Base-by-base conservation (phyloP, 2,329 filamentous ascomycete genomes). In the Fusarium abutilonis region DNA sequence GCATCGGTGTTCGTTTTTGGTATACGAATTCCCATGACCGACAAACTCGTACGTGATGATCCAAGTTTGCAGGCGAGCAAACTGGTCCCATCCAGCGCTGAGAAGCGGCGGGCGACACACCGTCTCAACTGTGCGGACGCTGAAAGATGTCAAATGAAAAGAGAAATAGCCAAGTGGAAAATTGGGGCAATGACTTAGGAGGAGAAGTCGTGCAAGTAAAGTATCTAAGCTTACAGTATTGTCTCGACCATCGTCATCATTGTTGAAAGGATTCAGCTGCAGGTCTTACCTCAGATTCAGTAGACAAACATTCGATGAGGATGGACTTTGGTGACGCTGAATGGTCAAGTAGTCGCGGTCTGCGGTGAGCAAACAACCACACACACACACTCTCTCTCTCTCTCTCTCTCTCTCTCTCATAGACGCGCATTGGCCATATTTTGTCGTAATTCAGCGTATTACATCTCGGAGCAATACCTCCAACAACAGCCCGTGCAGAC, bases 301-400 rank as follows among this genome's bases (percentile, higher is more conserved):
- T 32, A 15, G 35, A 35, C 50, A 44, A 21, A 49, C 13, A 14
- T 17, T 19, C 26, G 15, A 23, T 41, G 31, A 54, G 9, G 21
- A 53, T 59, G 28, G 43, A 50, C 40, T 47, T 45, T 52, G 26
- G 42, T 50, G 48, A 60, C 29, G 38, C 28, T 39, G 54, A 49
- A 59, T 46, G 19, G 54, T 28, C 38, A 49, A 19, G 28, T 45
- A 66, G 41, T 49, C 63, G 63, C 63, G 63, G 46, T 66, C 56
- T 54, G 62, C 57, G 50, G 47, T 32, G 53, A 15, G 28, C n/a
- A 42, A 46, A 41, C 29, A 45, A 34, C 19, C 15, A 9, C n/a
- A n/a, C n/a, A n/a, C n/a, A n/a, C n/a, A n/a, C n/a, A n/a, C n/a
- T n/a, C 36, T 21, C 14, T 34, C 29, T 47, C 21, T 56, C 42